Percentiles rank a stretch among this genome's conserved stretches.
Conservation (phyloP, 768 basidiomycete genomes). For the Rhodosporidiobolus odoratus region DNA sequence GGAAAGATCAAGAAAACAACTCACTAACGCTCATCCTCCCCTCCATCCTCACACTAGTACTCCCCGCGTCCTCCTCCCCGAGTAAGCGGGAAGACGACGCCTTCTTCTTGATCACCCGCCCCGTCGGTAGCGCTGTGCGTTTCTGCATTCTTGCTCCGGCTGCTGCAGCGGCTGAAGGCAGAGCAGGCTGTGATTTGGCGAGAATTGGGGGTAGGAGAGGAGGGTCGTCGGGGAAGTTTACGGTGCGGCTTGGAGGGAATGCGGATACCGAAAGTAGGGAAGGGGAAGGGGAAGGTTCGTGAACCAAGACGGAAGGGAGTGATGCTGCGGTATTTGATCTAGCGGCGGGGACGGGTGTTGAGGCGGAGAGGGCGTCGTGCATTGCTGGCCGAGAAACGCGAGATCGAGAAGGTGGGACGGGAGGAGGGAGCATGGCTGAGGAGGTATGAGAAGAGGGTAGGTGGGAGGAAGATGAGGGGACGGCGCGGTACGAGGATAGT, state of each 20-base stretch:
- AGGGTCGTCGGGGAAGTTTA: not conserved
- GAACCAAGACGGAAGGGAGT: not conserved
- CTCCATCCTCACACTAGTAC: slow-evolving; percentile 25
- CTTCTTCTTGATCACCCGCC: too few relatives aligned
- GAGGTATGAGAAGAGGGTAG: too few relatives aligned
- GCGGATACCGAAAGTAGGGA: not conserved
- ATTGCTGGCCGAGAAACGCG: slow-evolving; percentile 30
- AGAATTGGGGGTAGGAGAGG: slow-evolving; percentile 18
- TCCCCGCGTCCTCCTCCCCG: not conserved
- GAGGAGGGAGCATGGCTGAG: not conserved
- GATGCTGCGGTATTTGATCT: not conserved
- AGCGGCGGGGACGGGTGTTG: not conserved
- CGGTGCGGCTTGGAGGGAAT: not conserved
- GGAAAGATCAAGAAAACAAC: slow-evolving; percentile 14
- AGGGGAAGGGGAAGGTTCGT: not conserved
- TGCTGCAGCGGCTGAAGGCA: not conserved
- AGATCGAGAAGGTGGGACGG: slow-evolving; percentile 13
- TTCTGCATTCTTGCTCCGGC: too few relatives aligned
- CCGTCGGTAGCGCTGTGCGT: not conserved
- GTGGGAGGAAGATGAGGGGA: slow-evolving; percentile 5
- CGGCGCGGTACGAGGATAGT: slow-evolving; percentile 38
- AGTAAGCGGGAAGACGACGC: not conserved
- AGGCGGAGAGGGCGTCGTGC: slow-evolving; percentile 6
- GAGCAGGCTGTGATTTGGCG: not conserved
- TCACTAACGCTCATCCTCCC: slow-evolving; percentile 29